Evolutionary conservation across 176 grass and related monocot genomes (phyloP).

Genomic region (Juncus inflexus): DNA sequence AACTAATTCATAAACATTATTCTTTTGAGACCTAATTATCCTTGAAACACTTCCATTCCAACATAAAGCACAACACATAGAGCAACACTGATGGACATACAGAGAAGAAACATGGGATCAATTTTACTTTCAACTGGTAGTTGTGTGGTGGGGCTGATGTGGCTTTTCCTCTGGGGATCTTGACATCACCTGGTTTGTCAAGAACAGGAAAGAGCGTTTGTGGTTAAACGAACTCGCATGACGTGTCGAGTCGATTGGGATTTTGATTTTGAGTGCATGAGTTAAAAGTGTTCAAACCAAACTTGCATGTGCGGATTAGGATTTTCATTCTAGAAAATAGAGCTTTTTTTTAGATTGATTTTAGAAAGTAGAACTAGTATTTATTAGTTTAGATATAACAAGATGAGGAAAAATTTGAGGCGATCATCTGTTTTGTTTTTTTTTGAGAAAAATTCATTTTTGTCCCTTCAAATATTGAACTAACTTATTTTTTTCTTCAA

Average conservation of each 20-base stretch:
- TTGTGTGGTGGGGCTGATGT: slow-evolving; percentile 11
- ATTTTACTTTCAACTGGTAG: neutral
- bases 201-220: slow-evolving; percentile 7
- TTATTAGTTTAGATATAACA: too few relatives aligned
- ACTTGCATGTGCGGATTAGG: neutral
- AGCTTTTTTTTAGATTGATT: neutral
- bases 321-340: neutral
- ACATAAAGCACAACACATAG: neutral
- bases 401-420: too few relatives aligned
- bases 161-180: slow-evolving; percentile 4
- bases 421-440: too few relatives aligned
- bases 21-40: neutral
- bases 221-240: neutral
- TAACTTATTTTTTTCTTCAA: too few relatives aligned
- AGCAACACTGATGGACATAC: slow-evolving; percentile 1
- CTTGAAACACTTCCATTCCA: too few relatives aligned
- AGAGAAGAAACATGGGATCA: slow-evolving; percentile 3
- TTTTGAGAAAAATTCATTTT: too few relatives aligned
- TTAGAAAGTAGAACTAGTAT: too few relatives aligned
- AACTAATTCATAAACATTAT: neutral
- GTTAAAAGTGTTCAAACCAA: too few relatives aligned
- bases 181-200: neutral
- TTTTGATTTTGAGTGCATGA: slow-evolving; percentile 1
- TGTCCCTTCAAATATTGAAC: too few relatives aligned
- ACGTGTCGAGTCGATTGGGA: slow-evolving; percentile 11